These are phyloP conservation scores for Lachancea fermentati DNA, from an alignment of 805 yeast species.

Conservation along the genomic window DNA sequence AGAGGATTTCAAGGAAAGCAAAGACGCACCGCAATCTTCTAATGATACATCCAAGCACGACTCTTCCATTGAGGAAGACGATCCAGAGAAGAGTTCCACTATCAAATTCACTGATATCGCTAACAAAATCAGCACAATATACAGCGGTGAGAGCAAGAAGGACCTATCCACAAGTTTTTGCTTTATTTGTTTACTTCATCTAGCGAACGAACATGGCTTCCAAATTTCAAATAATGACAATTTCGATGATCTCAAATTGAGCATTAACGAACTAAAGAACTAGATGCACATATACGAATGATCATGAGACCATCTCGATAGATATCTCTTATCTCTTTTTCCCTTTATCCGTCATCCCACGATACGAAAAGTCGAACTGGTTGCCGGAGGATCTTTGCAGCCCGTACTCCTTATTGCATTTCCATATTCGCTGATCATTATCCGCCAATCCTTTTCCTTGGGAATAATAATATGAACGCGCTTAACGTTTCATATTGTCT, in stretches of 20 bases:
- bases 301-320: too few relatives aligned
- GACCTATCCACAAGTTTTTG: slow-evolving; percentile 82
- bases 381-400: too few relatives aligned
- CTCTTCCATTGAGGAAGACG: slow-evolving; percentile 4
- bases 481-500: too few relatives aligned
- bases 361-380: too few relatives aligned
- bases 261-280: background rate
- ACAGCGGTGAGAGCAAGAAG: slow-evolving; percentile 48
- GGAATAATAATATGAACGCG: too few relatives aligned
- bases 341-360: too few relatives aligned
- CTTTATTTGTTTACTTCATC: slow-evolving; percentile 74
- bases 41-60: too few relatives aligned
- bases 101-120: slow-evolving; percentile 44
- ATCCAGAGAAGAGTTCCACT: slow-evolving; percentile 9
- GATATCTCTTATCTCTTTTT: too few relatives aligned
- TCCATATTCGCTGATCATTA: too few relatives aligned
- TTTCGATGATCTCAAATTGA: slow-evolving; percentile 23
- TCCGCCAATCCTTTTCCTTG: too few relatives aligned
- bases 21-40: background rate
- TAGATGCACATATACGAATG: background rate
- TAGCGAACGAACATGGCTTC: slow-evolving; percentile 82
- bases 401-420: too few relatives aligned
- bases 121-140: slow-evolving; percentile 43
- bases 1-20: background rate
- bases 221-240: slow-evolving; percentile 44